Evolutionary conservation across 2,329 filamentous ascomycete genomes (phyloP).

Genomic region (Lachnellula occidentalis): DNA sequence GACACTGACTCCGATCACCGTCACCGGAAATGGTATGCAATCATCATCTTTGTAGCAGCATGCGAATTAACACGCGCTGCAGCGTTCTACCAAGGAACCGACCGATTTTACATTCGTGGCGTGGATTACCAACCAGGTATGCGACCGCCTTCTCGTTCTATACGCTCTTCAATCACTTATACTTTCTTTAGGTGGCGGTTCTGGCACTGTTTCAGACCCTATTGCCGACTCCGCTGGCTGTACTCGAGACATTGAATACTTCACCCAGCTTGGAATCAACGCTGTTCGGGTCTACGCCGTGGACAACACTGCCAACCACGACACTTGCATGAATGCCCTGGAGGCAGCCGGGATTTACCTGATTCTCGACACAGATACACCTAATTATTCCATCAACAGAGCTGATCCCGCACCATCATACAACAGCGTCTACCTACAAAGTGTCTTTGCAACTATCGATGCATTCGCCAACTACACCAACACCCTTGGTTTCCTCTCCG

Average conservation of each 20-base stretch:
- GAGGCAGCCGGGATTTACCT: slow-evolving; percentile 69
- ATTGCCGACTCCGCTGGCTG: slow-evolving; percentile 55
- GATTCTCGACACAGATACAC: slow-evolving; percentile 65
- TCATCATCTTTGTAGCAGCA: background rate
- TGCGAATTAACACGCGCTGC: background rate
- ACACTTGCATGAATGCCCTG: slow-evolving; percentile 62
- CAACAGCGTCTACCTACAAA: slow-evolving; percentile 66
- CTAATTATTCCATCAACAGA: slow-evolving; percentile 64
- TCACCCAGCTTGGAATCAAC: slow-evolving; percentile 65
- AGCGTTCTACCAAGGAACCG: slow-evolving; percentile 30
- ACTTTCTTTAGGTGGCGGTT: slow-evolving; percentile 13
- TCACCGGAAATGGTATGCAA: slow-evolving; percentile 25
- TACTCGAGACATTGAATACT: slow-evolving; percentile 60
- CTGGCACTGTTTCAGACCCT: slow-evolving; percentile 57
- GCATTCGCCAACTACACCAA: slow-evolving; percentile 62
- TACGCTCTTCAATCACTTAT: background rate
- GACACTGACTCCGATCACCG: slow-evolving; percentile 20
- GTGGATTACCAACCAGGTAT: slow-evolving; percentile 56
- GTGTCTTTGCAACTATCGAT: slow-evolving; percentile 66
- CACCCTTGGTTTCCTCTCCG: slow-evolving; percentile 59
- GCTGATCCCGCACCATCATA: slow-evolving; percentile 54
- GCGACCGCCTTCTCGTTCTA: no score
- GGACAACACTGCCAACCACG: slow-evolving; percentile 63
- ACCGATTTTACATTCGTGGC: slow-evolving; percentile 51
- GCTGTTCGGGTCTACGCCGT: slow-evolving; percentile 69